phyloP scores from a whole-genome alignment of 257 asterid species.

The Apocynum venetum region DNA sequence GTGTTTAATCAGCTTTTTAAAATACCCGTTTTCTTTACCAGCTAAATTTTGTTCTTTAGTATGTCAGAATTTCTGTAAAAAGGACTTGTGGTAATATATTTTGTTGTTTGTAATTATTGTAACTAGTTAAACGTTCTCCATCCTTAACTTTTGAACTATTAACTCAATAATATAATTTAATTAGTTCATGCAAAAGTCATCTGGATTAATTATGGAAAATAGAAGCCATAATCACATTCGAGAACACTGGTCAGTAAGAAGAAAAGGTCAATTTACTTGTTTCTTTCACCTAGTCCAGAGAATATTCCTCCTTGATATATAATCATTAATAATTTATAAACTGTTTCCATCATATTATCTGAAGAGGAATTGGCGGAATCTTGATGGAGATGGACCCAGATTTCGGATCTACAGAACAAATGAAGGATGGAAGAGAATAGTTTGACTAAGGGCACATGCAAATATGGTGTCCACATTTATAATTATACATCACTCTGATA shows the following conservation, averaged over 20 bases:
- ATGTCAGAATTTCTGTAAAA: no score
- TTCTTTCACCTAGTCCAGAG: background rate
- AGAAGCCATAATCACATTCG: background rate
- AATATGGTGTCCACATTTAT: background rate
- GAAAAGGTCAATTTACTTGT: background rate
- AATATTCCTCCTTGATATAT: background rate
- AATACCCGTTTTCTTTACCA: no score
- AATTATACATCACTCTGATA: background rate
- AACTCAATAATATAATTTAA: background rate
- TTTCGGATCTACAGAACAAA: background rate
- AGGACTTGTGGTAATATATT: no score
- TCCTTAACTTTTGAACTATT: background rate
- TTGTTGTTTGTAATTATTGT: no score
- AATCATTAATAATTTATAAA: constrained; percentile 1
- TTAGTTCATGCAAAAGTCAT: background rate
- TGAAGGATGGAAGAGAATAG: background rate
- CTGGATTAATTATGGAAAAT: no score
- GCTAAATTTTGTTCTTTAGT: no score
- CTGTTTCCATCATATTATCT: constrained; percentile 8
- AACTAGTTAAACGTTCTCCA: no score
- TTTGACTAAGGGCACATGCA: constrained; percentile 23
- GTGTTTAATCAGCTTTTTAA: no score
- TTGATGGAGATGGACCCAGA: constrained; percentile 9
- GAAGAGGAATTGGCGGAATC: constrained; percentile 9
- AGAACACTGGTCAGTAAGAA: background rate